Evolutionary conservation across 331 rosid genomes (phyloP), one percentile per base, ranked within the genome.

Genomic region (Spiraea crenata): DNA sequence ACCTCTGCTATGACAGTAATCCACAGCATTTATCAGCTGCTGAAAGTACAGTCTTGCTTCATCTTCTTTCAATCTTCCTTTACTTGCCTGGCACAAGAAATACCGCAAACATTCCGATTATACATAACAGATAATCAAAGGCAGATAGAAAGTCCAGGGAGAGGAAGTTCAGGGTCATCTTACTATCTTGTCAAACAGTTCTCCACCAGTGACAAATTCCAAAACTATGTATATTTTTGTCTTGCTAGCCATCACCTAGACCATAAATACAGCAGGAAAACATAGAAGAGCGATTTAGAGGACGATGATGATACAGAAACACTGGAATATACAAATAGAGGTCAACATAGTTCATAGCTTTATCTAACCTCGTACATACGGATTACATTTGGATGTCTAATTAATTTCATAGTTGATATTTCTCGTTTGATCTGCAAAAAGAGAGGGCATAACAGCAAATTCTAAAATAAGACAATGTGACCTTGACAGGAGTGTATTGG

Each of bases 161-260:
- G 52, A 65, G 45, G 15, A 50, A 50, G 78, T 15, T 9, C 1
- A 34, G 45, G 55, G 56, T 16, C 5, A 59, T 64, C 99, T 86
- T 85, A 93, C 99, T 82, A 93, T 90, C 89, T 86, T 87, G 85
- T 87, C 90, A 62, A 93, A 93, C 34, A 93, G 82, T 78, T 93
- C 99, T 63, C 99, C 99, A 50, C 99, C 99, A 3, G 96, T 91
- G 62, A 93, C 96, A 67, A 87, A 82, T 80, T 93, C 97, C 91
- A 93, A 65, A 37, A 93, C 99, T 54, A 93, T 93, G 82, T 91
- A 93, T 78, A 93, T 93, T 82, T 93, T 93, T 39, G 92, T 85
- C 85, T 73, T 93, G 95, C 97, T 93, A 70, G 97, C 99, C 95
- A 91, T 93, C 71, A 91, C 99, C 99, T 93, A 72, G 82, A 79